A percentile compares a stretch with the other conserved stretches of the same genome.
Evolutionary conservation across 495 filamentous ascomycete species (phyloP).

Genomic region (Cercophora samala): DNA sequence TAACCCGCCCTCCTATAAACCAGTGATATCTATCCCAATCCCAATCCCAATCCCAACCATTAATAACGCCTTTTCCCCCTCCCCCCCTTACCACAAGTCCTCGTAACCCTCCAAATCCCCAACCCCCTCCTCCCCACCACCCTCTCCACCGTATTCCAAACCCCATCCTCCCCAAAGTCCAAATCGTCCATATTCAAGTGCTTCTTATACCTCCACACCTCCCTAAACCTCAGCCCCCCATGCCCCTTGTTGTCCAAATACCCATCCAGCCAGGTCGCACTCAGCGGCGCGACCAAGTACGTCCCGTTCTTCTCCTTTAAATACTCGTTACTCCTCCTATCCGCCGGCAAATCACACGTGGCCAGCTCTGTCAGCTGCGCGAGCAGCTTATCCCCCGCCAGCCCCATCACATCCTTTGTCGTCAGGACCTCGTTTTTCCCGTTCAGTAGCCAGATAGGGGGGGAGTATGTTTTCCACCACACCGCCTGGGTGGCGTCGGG

Average conservation of each 20-base stretch:
- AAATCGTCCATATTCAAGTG: conserved; percentile 93
- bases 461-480: conserved; percentile 98
- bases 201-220: conserved; percentile 65
- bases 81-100: conserved; percentile 38
- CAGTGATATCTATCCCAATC: background rate
- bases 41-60: conserved; percentile 9
- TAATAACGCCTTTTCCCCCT: conserved; percentile 5
- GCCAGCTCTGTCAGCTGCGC: conserved; percentile 55
- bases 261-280: conserved; percentile 66
- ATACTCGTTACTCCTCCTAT: conserved; percentile 47
- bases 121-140: conserved; percentile 80
- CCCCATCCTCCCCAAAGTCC: conserved; percentile 81
- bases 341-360: conserved; percentile 54
- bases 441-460: conserved; percentile 87
- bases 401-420: conserved; percentile 84
- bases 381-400: conserved; percentile 59
- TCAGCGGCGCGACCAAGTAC: conserved; percentile 69
- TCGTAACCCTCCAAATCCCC: conserved; percentile 71
- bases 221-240: conserved; percentile 53
- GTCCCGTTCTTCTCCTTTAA: conserved; percentile 51
- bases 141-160: conserved; percentile 67
- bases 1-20: too few species aligned
- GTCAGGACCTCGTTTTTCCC: conserved; percentile 62
- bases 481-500: conserved; percentile 64
- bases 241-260: conserved; percentile 50